Evolutionary conservation across 345 rosid species (phyloP).

Genomic region (Pseudoturritis turrita): DNA sequence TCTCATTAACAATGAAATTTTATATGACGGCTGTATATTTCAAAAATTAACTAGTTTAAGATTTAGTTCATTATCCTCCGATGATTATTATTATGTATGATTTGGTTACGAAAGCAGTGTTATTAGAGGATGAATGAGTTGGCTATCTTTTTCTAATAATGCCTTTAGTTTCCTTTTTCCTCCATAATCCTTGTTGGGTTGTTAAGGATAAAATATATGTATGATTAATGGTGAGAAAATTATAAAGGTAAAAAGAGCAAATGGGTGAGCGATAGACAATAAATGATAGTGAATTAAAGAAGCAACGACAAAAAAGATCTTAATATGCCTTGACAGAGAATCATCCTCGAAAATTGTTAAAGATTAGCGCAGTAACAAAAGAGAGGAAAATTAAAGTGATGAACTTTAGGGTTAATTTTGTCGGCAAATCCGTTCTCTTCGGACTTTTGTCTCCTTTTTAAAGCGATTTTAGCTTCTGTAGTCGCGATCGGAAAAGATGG

Average conservation of each 20-base stretch:
- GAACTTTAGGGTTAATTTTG: slow-evolving; percentile 5
- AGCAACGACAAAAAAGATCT: background rate
- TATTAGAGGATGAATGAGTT: slow-evolving; percentile 9
- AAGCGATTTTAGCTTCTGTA: background rate
- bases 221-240: slow-evolving; percentile 23
- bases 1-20: background rate
- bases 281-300: background rate
- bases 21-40: background rate
- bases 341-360: background rate
- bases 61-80: background rate
- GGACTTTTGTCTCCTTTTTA: background rate
- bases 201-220: slow-evolving; percentile 32
- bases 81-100: background rate
- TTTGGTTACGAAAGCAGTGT: background rate
- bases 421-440: slow-evolving; percentile 20
- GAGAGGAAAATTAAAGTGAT: background rate
- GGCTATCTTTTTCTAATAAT: slow-evolving; percentile 27
- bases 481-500: slow-evolving; percentile 13
- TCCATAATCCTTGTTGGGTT: slow-evolving; percentile 32
- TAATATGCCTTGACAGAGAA: slow-evolving; percentile 1
- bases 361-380: background rate
- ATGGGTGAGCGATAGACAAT: slow-evolving; percentile 4
- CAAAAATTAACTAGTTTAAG: background rate
- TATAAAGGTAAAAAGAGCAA: slow-evolving; percentile 18
- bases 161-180: background rate